Conservation (phyloP, 768 basidiomycete species). For the Suillus fuscotomentosus region DNA sequence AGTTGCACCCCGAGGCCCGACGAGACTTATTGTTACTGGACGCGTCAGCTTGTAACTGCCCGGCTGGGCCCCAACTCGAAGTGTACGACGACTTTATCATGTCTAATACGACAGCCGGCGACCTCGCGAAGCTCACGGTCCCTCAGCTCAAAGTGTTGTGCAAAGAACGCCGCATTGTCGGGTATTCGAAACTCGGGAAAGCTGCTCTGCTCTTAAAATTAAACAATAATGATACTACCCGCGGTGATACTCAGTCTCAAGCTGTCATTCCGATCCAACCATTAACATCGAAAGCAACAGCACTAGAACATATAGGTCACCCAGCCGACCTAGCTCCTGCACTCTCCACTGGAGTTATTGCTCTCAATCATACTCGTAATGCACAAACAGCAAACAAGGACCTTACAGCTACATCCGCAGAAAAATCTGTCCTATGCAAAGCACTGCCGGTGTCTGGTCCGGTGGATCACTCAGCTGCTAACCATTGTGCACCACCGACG, state of each 20-base stretch:
- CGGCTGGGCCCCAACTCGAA: too few species aligned
- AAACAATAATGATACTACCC: background rate
- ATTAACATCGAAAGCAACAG: background rate
- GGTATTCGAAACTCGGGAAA: slow-evolving; percentile 70
- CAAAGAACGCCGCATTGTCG: slow-evolving; percentile 57
- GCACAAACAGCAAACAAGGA: background rate
- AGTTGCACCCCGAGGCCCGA: too few species aligned
- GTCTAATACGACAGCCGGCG: slow-evolving; percentile 3
- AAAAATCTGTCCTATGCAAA: background rate
- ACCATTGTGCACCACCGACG: background rate
- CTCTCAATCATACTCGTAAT: background rate
- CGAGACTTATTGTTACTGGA: too few species aligned
- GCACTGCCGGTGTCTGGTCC: background rate
- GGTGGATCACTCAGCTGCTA: background rate
- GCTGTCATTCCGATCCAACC: background rate
- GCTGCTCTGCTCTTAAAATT: slow-evolving; percentile 53
- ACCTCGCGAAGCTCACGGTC: slow-evolving; percentile 47
- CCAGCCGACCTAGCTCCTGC: background rate
- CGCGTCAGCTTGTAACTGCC: too few species aligned
- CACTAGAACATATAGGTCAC: background rate
- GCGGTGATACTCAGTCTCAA: background rate
- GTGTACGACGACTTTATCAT: too few species aligned
- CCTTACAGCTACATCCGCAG: background rate
- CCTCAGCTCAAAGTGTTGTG: slow-evolving; percentile 65
- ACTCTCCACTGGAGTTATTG: background rate